Conservation (phyloP, 768 basidiomycete species). For the Russula sp. region DNA sequence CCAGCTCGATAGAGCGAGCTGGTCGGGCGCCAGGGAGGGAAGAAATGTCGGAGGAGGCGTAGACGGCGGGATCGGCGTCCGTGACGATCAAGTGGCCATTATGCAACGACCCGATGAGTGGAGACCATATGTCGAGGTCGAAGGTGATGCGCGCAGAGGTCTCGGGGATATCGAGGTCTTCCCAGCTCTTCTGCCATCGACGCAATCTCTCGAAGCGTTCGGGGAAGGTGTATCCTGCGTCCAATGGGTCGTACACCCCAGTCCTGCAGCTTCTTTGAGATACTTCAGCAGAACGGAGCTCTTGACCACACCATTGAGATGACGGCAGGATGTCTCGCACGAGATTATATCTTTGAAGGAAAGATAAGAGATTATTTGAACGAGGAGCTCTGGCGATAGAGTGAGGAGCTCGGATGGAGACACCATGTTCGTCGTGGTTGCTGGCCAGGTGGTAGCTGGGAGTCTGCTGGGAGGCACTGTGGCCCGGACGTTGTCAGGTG, state of each 20-base stretch:
- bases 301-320: slow-evolving; percentile 24
- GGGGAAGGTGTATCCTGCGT: slow-evolving; percentile 19
- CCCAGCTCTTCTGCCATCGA: slow-evolving; percentile 23
- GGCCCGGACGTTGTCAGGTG: background rate
- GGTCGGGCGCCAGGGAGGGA: slow-evolving; percentile 13
- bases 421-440: slow-evolving; percentile 19
- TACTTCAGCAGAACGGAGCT: slow-evolving; percentile 24
- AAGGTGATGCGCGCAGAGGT: slow-evolving; percentile 18
- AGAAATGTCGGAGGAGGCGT: slow-evolving; percentile 23
- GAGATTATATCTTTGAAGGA: slow-evolving; percentile 23
- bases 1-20: slow-evolving; percentile 15
- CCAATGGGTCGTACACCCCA: slow-evolving; percentile 24
- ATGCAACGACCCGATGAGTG: slow-evolving; percentile 26
- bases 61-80: slow-evolving; percentile 22
- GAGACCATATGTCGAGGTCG: slow-evolving; percentile 25
- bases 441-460: slow-evolving; percentile 1
- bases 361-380: slow-evolving; percentile 27
- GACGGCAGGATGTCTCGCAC: slow-evolving; percentile 24
- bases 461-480: slow-evolving; percentile 7
- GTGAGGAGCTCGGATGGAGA: slow-evolving; percentile 5
- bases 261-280: slow-evolving; percentile 24
- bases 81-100: slow-evolving; percentile 23
- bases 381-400: slow-evolving; percentile 25
- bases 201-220: slow-evolving; percentile 24
- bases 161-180: slow-evolving; percentile 25